Base-by-base conservation (phyloP, 768 basidiomycete genomes). In the Boletus rubroflammeus region DNA sequence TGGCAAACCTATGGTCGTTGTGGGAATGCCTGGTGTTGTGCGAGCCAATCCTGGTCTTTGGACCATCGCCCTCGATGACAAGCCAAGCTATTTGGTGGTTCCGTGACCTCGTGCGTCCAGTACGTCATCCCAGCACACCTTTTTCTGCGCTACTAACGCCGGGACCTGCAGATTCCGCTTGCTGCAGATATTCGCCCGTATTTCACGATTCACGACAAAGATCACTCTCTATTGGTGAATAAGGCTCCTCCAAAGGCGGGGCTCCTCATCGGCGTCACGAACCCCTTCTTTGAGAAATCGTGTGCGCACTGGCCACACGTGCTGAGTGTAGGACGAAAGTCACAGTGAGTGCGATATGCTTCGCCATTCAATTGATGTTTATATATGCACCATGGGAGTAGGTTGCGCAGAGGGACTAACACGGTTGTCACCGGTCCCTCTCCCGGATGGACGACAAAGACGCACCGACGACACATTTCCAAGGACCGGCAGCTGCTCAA, bases 1-100 rank as follows among this genome's bases (percentile, higher is more conserved):
- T 88, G 26, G 67, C 84, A 3, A 80, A 88, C 59, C 67, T 90
- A 25, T 90, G 88, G 89, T 88, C 90, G 5, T 78, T 88, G 50
- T 99, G 96, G 96, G 96, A 99, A 70, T 94, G 94, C 51, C 74
- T 98, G 0, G 78, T 98, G 0, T 77, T 98, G 10, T 91, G 88
- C 57, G 95, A 99, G 66, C 93, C 96, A 0, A 79, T 99, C 7
- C 72, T 98, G 19, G 77, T 98, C 28, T 94, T 88, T 60, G 88
- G 88, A 3, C 70, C 82, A 1, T 86, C 85, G 0, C 93, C 95
- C 19, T 81, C 88, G 0, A 78, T 85, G 65, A 91, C 89, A 0
- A 94, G 91, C 58, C 88, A 93, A 61, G 87, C 90, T 17, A 77
- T 98, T 5, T 94, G 93, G 92, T 96, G 92, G 89, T 72, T 99